These are phyloP conservation scores for Venturia pyrina DNA, from an alignment of 2,329 filamentous ascomycete genomes.

Conservation along the genomic window DNA sequence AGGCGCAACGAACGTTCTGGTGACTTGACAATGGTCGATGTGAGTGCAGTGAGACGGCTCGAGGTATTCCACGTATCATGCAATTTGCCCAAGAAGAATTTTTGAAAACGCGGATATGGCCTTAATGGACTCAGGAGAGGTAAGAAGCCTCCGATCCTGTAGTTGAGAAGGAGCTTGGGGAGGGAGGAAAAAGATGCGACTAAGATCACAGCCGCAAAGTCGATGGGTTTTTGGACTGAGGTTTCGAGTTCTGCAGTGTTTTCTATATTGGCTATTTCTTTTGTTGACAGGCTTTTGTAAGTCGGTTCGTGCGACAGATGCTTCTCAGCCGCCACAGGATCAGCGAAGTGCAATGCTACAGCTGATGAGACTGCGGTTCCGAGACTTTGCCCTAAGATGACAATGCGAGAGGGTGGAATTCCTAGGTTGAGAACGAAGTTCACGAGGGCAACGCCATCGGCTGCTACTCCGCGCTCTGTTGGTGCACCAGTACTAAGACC, in stretches of 20 bases:
- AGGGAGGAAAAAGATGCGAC: conserved; percentile 72
- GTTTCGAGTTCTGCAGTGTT: not conserved
- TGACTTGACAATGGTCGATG: conserved; percentile 26
- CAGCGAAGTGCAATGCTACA: conserved; percentile 60
- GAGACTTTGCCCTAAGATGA: conserved; percentile 76
- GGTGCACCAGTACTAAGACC: conserved; percentile 72
- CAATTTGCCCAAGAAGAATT: conserved; percentile 51
- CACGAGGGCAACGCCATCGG: conserved; percentile 63
- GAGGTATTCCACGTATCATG: conserved; percentile 76
- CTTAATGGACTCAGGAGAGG: conserved; percentile 70
- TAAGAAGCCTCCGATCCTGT: conserved; percentile 66
- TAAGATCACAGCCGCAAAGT: conserved; percentile 72
- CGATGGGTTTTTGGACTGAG: conserved; percentile 24
- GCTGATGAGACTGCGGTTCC: conserved; percentile 77
- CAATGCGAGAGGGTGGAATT: conserved; percentile 61
- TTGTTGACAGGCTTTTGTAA: not conserved
- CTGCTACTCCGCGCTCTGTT: conserved; percentile 69
- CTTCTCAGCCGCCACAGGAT: not conserved
- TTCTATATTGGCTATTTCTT: not conserved
- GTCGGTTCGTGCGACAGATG: not conserved
- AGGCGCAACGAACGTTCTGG: conserved; percentile 27
- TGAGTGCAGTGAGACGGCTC: conserved; percentile 47
- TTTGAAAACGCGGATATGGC: conserved; percentile 53
- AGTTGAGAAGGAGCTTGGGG: conserved; percentile 62
- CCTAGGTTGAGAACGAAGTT: conserved; percentile 60